Percentiles rank a stretch among this genome's conserved stretches.
Conservation (phyloP, 495 filamentous ascomycete genomes). For the Aspergillus bridgeri region DNA sequence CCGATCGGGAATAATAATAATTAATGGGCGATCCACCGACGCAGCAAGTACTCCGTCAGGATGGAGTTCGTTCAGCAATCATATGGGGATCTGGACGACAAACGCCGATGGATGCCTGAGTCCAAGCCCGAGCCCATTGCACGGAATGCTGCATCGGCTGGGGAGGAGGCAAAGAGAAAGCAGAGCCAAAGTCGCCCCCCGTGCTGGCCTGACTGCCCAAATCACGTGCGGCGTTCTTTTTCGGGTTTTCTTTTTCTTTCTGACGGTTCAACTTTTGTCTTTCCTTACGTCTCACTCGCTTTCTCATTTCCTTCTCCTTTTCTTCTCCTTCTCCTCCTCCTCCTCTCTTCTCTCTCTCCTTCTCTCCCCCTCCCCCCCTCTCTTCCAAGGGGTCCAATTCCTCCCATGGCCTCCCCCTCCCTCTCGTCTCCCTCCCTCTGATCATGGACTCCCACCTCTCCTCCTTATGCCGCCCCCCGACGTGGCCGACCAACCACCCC, state of each 20-base stretch:
- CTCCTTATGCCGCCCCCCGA: background rate
- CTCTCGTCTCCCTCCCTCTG: background rate
- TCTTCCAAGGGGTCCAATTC: background rate
- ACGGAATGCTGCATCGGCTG: background rate
- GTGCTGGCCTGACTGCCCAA: background rate
- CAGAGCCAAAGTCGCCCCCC: background rate
- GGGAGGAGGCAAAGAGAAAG: too few species aligned
- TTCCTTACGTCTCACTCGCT: background rate
- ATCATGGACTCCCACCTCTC: background rate
- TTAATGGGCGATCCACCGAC: background rate
- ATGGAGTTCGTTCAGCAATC: too few species aligned
- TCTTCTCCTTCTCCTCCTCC: background rate
- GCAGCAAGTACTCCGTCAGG: background rate
- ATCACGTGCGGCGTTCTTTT: slow-evolving; percentile 5
- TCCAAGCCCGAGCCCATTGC: background rate
- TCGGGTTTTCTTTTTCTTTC: background rate
- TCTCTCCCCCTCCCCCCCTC: slow-evolving; percentile 2
- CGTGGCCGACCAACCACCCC: background rate
- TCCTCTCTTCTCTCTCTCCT: slow-evolving; percentile 4
- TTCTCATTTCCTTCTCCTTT: background rate
- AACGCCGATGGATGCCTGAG: too few species aligned
- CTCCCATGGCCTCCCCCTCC: background rate
- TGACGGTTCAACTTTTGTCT: too few species aligned
- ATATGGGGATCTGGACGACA: too few species aligned
- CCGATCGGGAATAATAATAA: slow-evolving; percentile 10